Conservation (phyloP, 1,139 yeast genomes). For the Zygoascus sp. region DNA sequence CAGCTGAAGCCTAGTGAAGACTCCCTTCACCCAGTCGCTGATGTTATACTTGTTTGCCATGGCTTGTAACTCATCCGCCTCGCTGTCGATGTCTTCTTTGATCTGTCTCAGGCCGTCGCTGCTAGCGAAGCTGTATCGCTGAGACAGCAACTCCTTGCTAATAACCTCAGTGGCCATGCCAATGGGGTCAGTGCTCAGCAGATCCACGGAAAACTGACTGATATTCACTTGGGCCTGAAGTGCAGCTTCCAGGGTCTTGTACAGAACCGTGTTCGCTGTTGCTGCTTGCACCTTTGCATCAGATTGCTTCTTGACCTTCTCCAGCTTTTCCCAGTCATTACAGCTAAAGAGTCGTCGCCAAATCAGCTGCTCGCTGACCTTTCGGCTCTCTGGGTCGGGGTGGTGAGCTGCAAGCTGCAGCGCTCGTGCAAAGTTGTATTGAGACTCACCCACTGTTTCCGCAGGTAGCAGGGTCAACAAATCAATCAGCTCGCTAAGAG, state of each 20-base stretch:
- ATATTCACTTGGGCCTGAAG: conserved; percentile 12
- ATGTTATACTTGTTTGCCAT: neutral
- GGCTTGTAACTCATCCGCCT: neutral
- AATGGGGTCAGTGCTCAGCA: conserved; percentile 9
- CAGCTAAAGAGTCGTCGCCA: conserved; percentile 65
- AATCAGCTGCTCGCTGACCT: conserved; percentile 38
- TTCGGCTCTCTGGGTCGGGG: conserved; percentile 31
- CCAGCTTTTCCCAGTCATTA: conserved; percentile 52
- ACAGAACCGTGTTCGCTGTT: conserved; percentile 45
- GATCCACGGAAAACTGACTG: conserved; percentile 4
- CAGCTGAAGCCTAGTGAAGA: conserved; percentile 6
- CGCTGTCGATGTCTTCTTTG: conserved; percentile 1
- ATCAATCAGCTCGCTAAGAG: conserved; percentile 49
- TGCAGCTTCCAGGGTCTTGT: conserved; percentile 22
- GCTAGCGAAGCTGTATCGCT: conserved; percentile 3
- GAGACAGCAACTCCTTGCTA: conserved; percentile 3
- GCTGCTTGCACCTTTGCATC: conserved; percentile 44
- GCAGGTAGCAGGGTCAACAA: conserved; percentile 46
- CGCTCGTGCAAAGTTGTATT: conserved; percentile 41
- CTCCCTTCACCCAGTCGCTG: conserved; percentile 10
- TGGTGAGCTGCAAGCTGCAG: conserved; percentile 39
- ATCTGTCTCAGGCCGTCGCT: neutral
- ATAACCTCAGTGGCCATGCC: neutral
- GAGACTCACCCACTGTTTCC: conserved; percentile 34
- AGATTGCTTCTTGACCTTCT: conserved; percentile 41